Evolutionary conservation across 2,329 filamentous ascomycete genomes (phyloP).

Genomic region (Diaporthe citrichinensis): DNA sequence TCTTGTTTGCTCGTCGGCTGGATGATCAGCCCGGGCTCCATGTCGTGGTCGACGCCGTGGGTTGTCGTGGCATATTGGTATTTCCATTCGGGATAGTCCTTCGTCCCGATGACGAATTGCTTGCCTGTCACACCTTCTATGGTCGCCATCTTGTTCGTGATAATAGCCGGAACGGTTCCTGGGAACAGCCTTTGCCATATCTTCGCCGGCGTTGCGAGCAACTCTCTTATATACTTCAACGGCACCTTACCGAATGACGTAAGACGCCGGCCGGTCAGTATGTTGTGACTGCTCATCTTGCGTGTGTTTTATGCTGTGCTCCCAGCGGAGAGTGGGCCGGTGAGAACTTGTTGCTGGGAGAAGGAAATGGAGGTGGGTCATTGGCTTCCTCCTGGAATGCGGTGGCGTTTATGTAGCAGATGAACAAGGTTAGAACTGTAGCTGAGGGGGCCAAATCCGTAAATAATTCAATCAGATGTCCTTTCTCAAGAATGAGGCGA

Average conservation of each 20-base stretch:
- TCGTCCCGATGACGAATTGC: slow-evolving; percentile 10
- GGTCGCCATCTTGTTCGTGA: slow-evolving; percentile 27
- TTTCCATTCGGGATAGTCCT: slow-evolving; percentile 47
- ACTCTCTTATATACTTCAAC: background rate
- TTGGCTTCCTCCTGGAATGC: background rate
- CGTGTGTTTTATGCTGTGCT: background rate
- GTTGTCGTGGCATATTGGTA: slow-evolving; percentile 62
- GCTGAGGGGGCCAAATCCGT: background rate
- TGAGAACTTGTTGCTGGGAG: background rate
- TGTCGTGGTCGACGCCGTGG: slow-evolving; percentile 56
- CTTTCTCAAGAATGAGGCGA: background rate
- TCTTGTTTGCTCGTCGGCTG: slow-evolving; percentile 59
- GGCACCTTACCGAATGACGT: background rate
- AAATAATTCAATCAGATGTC: background rate
- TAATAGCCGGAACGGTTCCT: accelerated
- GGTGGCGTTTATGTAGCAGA: background rate
- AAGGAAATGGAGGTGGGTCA: background rate
- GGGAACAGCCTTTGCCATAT: background rate
- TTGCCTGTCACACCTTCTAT: slow-evolving; percentile 33
- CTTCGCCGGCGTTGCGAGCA: background rate
- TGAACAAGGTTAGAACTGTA: background rate
- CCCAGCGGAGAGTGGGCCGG: background rate
- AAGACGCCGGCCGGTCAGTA: background rate
- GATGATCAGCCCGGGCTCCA: slow-evolving; percentile 60
- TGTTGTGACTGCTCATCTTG: background rate